Evolutionary conservation across 192 early-diverging fungal genomes (phyloP).

Genomic region (Backusella sp.): DNA sequence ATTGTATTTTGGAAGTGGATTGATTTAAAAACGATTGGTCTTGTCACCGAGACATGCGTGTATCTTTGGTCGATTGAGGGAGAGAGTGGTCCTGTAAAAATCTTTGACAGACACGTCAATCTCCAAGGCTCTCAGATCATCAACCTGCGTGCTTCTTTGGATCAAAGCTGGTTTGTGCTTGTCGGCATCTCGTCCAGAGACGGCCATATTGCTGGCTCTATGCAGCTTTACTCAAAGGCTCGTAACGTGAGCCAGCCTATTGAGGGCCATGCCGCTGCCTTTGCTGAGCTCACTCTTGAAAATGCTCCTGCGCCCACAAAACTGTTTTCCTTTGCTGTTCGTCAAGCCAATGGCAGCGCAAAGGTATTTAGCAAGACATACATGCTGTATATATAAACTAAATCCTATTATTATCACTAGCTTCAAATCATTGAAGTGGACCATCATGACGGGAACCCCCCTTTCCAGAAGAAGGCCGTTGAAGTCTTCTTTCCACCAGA

Average conservation of each 20-base stretch:
- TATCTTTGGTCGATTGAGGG: slow-evolving; percentile 98
- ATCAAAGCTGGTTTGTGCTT: slow-evolving; percentile 95
- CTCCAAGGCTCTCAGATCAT: slow-evolving; percentile 91
- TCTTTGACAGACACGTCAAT: slow-evolving; percentile 90
- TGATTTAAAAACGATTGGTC: slow-evolving; percentile 75
- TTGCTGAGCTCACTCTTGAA: slow-evolving; percentile 87
- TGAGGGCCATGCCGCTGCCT: slow-evolving; percentile 96
- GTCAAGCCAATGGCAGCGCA: slow-evolving; percentile 69
- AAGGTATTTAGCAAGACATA: slow-evolving; percentile 48
- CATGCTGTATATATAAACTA: too few species aligned
- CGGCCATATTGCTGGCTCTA: slow-evolving; percentile 89
- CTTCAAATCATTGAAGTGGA: slow-evolving; percentile 96
- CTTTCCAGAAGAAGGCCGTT: slow-evolving; percentile 85
- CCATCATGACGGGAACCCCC: slow-evolving; percentile 88
- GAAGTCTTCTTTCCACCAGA: slow-evolving; percentile 98
- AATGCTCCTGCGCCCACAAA: slow-evolving; percentile 73
- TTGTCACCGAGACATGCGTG: slow-evolving; percentile 86
- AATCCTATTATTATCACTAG: slow-evolving; percentile 33
- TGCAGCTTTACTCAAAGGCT: slow-evolving; percentile 97
- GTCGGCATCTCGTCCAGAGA: slow-evolving; percentile 92
- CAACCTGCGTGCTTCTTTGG: slow-evolving; percentile 88
- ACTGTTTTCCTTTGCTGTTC: slow-evolving; percentile 91
- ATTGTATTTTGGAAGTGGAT: slow-evolving; percentile 98
- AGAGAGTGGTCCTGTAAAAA: slow-evolving; percentile 79
- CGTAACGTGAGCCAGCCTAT: slow-evolving; percentile 90